phyloP scores from a whole-genome alignment of 176 grass and related monocot genomes.

The Musa itinerans region DNA sequence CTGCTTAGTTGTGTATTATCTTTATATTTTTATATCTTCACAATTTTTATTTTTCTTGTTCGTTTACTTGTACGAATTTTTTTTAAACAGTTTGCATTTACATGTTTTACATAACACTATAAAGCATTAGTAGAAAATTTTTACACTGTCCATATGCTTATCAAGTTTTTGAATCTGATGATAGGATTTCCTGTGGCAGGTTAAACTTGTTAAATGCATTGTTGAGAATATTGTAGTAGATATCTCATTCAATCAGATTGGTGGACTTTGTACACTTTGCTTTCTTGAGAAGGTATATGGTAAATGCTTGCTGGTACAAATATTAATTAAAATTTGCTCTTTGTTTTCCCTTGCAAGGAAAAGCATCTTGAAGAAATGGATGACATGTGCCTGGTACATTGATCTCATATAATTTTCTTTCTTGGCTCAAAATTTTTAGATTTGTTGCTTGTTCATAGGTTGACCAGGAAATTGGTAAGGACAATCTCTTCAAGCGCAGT shows the following conservation, averaged over 20 bases:
- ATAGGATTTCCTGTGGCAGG: constrained; percentile 36
- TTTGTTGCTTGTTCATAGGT: constrained; percentile 36
- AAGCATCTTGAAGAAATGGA: background rate
- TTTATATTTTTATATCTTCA: no score
- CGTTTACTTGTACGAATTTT: background rate
- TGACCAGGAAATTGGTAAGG: constrained; percentile 57
- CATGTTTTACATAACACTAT: background rate
- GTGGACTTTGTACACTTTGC: constrained; percentile 77
- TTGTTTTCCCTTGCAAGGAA: background rate
- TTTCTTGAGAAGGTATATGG: constrained; percentile 72
- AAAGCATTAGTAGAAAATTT: background rate
- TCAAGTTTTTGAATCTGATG: background rate
- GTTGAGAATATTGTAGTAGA: constrained; percentile 87
- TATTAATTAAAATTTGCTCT: background rate
- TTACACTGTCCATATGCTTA: background rate
- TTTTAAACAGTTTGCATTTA: background rate
- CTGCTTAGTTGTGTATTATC: no score
- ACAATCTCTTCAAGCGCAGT: constrained; percentile 73
- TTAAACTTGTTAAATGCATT: constrained; percentile 85
- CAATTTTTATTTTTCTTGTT: no score
- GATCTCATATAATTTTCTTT: background rate
- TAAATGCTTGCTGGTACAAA: background rate
- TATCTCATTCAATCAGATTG: constrained; percentile 95
- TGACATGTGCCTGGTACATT: background rate
- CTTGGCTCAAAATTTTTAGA: background rate